A percentile compares a stretch with the other conserved stretches of the same genome.
These are phyloP conservation scores for Scutellaria barbata DNA, from an alignment of 257 asterid genomes.

Conservation along the genomic window DNA sequence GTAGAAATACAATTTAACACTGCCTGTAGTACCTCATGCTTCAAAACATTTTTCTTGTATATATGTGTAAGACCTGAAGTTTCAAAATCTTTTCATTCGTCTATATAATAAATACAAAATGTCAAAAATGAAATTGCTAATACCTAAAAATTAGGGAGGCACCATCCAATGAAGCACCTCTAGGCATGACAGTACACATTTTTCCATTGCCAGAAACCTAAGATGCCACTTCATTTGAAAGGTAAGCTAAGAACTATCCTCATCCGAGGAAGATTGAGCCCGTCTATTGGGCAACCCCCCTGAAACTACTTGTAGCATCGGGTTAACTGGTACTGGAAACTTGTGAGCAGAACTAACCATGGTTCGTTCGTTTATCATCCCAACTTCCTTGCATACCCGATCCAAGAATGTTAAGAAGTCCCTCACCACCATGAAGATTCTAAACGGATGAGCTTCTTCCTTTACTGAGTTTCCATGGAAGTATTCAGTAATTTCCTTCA, in stretches of 20 bases:
- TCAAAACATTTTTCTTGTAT: conserved; percentile 38
- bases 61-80: conserved; percentile 36
- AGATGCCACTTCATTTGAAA: conserved; percentile 15
- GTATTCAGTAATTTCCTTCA: conserved; percentile 93
- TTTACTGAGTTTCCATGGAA: conserved; percentile 95
- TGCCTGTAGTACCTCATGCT: conserved; percentile 26
- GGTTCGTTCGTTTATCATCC: conserved; percentile 83
- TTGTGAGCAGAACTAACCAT: conserved; percentile 71
- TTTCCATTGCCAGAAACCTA: conserved; percentile 24
- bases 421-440: conserved; percentile 94
- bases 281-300: conserved; percentile 46
- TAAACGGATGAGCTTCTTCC: conserved; percentile 96
- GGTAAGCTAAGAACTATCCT: conserved; percentile 47
- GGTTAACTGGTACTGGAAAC: conserved; percentile 92
- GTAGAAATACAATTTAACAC: conserved; percentile 32
- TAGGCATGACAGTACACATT: neutral
- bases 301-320: conserved; percentile 62
- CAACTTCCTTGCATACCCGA: conserved; percentile 96
- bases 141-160: conserved; percentile 30
- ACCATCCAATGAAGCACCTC: conserved; percentile 22
- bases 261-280: conserved; percentile 58
- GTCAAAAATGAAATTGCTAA: conserved; percentile 27
- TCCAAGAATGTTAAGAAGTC: conserved; percentile 80
- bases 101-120: conserved; percentile 59
- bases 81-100: conserved; percentile 47